phyloP scores from a whole-genome alignment of 306 rosid genomes.

The Citrullus amarus region DNA sequence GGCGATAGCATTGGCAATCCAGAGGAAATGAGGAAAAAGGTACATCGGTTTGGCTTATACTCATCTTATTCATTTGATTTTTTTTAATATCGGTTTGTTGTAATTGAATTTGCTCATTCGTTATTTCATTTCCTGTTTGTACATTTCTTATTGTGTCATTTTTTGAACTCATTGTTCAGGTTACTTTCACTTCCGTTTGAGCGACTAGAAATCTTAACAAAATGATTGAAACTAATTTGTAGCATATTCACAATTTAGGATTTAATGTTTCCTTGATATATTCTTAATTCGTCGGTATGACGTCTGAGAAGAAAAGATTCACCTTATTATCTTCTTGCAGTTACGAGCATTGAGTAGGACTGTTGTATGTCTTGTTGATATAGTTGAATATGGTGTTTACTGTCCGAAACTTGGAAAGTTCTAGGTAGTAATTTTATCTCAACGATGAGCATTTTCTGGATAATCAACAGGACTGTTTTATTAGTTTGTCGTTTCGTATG shows the following conservation, averaged over 20 bases:
- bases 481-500: background rate
- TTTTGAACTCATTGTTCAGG: background rate
- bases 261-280: background rate
- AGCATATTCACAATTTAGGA: background rate
- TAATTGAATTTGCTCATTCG: background rate
- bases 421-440: background rate
- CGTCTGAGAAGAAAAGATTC: background rate
- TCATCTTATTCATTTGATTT: background rate
- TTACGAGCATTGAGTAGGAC: background rate
- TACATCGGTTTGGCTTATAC: background rate
- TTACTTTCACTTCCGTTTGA: background rate
- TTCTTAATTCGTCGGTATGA: background rate
- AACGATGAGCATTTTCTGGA: background rate
- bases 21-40: conserved; percentile 73
- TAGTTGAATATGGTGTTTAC: background rate
- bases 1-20: conserved; percentile 91
- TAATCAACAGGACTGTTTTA: background rate
- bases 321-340: background rate
- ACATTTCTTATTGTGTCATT: background rate
- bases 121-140: background rate
- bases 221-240: background rate
- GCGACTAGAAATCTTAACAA: background rate
- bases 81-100: background rate
- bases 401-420: background rate
- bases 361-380: background rate